Conservation (phyloP, 2,329 filamentous ascomycete species). For the Fusarium hostae region DNA sequence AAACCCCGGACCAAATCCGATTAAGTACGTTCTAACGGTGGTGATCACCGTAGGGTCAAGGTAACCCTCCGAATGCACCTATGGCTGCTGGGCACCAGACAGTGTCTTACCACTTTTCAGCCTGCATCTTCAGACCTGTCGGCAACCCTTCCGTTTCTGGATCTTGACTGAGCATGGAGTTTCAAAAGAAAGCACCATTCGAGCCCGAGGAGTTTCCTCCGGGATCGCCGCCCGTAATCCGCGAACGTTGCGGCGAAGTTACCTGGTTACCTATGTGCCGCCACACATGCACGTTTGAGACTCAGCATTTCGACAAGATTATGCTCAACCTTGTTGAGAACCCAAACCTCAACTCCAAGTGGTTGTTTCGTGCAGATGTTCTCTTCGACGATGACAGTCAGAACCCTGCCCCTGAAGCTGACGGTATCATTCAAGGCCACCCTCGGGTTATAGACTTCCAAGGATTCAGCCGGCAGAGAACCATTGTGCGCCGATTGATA, state of each 20-base stretch:
- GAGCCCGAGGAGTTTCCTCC: slow-evolving; percentile 46
- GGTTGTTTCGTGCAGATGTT: slow-evolving; percentile 83
- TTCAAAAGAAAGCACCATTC: slow-evolving; percentile 41
- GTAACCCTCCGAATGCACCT: not conserved
- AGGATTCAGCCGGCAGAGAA: slow-evolving; percentile 61
- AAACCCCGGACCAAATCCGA: not conserved
- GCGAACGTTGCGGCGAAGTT: slow-evolving; percentile 36
- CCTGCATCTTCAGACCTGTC: slow-evolving; percentile 7
- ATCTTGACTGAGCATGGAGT: slow-evolving; percentile 27
- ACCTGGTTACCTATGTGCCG: slow-evolving; percentile 66
- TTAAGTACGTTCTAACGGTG: not conserved
- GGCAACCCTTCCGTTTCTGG: not conserved
- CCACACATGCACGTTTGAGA: slow-evolving; percentile 70
- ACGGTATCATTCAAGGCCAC: not conserved
- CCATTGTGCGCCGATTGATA: slow-evolving; percentile 80
- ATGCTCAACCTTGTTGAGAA: slow-evolving; percentile 82
- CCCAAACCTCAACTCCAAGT: slow-evolving; percentile 81
- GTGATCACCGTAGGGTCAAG: not conserved
- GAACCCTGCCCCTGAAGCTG: not conserved
- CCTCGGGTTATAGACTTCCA: slow-evolving; percentile 25
- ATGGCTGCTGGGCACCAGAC: not conserved
- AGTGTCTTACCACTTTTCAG: slow-evolving; percentile 15
- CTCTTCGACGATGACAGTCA: slow-evolving; percentile 55
- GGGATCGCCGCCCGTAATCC: slow-evolving; percentile 43
- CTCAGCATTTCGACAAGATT: slow-evolving; percentile 70